Percentiles rank a stretch among this genome's conserved stretches.
phyloP scores from a whole-genome alignment of 805 yeast species.

The Hanseniaspora singularis region DNA sequence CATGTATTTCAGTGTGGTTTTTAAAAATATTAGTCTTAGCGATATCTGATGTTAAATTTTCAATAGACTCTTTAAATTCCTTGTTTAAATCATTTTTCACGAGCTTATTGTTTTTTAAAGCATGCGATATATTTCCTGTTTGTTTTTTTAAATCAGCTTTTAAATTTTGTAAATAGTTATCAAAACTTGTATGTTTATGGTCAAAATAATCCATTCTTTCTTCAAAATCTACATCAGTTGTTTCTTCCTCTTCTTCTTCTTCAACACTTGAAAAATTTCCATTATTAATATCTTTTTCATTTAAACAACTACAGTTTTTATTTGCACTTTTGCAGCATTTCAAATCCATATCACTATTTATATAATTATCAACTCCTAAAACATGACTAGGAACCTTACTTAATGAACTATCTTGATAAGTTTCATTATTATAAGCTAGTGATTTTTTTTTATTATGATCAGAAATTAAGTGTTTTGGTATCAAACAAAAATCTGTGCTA shows the following conservation, averaged over 20 bases:
- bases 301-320: too few relatives aligned
- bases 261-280: neutral
- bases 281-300: neutral
- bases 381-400: constrained; percentile 11
- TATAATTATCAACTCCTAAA: constrained; percentile 4
- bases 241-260: constrained; percentile 2
- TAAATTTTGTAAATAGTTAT: neutral
- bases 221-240: constrained; percentile 3
- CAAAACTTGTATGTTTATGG: constrained; percentile 7
- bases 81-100: neutral
- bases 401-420: neutral
- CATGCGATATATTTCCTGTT: neutral
- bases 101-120: neutral
- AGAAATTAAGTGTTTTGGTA: neutral
- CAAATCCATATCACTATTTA: constrained; percentile 13
- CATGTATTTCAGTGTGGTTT: neutral
- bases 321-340: too few relatives aligned
- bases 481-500: neutral
- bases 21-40: neutral
- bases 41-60: neutral
- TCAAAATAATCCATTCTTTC: constrained; percentile 14
- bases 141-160: neutral
- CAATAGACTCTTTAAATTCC: neutral
- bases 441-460: neutral
- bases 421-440: neutral